Base-by-base conservation (phyloP, 202 grass and related monocot species). In the Panicum virgatum region DNA sequence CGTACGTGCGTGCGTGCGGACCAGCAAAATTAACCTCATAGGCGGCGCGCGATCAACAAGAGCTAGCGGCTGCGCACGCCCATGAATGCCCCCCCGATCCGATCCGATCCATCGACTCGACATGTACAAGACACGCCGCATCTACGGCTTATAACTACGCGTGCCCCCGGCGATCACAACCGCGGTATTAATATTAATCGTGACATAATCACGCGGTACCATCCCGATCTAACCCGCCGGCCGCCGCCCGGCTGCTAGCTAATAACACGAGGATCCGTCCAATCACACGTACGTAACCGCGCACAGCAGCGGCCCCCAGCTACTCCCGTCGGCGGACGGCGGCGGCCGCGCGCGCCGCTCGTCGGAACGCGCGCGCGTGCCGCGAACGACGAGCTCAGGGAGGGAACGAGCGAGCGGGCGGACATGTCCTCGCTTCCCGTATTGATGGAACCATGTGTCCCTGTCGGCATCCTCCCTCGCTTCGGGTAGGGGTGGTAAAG, bases 371-470 rank as follows among this genome's bases (percentile, higher is more conserved):
- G 16, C 45, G 1, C 39, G 30, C 44, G 45, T 18, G 47, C 15
- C 47, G 47, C 15, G 44, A 70, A 70, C 45, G 26, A 22, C 32
- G 32, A 42, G 47, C 47, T 68, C 65, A 4, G n/a, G 32, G 30
- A 30, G 19, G 38, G 20, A 70, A 70, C 27, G 26, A 22, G 10
- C 63, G 54, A 22, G 37, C 19, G 36, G 37, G 34, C 39, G n/a
- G 22, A 12, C 47, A 36, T 79, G 46, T 42, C 47, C 62, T 79
- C 0, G 63, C 36, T 54, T 15, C 43, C 44, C 36, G 23, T 16
- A 87, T 79, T 83, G 59, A 88, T 74, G 76, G 75, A 79, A 34
- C 48, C 86, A 79, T 73, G 86, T 79, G 86, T 88, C 48, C 80
- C 67, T 88, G 86, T 83, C 86, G 74, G 19, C 8, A 26, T 61